Evolutionary conservation across 73 alveolate genomes (phyloP).

Genomic region (Symbiodinium pilosum): DNA sequence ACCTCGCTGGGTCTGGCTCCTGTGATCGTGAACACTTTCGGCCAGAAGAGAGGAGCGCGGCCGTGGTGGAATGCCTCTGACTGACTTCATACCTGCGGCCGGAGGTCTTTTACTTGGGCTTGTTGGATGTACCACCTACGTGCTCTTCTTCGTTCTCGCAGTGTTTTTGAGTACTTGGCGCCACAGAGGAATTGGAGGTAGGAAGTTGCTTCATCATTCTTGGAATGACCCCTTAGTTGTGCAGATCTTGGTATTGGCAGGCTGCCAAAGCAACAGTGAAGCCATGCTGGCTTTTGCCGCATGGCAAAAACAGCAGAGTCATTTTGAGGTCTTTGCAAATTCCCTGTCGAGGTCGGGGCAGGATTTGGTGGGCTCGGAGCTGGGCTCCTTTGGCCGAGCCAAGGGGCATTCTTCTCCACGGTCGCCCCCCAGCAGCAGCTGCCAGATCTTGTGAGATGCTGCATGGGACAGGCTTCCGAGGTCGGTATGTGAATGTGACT

Average conservation of each 20-base stretch:
- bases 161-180: neutral
- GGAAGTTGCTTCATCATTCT: neutral
- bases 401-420: slow-evolving; percentile 50
- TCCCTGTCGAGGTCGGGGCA: slow-evolving; percentile 25
- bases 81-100: too few species aligned
- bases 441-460: neutral
- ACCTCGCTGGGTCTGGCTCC: slow-evolving; percentile 54
- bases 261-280: too few species aligned
- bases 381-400: slow-evolving; percentile 64
- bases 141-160: slow-evolving; percentile 25
- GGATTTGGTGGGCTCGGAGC: slow-evolving; percentile 47
- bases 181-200: neutral
- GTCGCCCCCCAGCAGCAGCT: neutral
- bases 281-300: too few species aligned
- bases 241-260: too few species aligned
- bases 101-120: slow-evolving; percentile 46
- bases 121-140: slow-evolving; percentile 24
- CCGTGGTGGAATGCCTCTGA: neutral
- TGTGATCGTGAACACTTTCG: slow-evolving; percentile 18
- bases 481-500: neutral
- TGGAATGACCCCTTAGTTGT: too few species aligned
- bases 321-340: too few species aligned
- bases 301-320: neutral
- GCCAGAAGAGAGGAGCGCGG: slow-evolving; percentile 25
- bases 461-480: neutral